Base-by-base conservation (phyloP, 805 yeast species). In the Candida dendrica region DNA sequence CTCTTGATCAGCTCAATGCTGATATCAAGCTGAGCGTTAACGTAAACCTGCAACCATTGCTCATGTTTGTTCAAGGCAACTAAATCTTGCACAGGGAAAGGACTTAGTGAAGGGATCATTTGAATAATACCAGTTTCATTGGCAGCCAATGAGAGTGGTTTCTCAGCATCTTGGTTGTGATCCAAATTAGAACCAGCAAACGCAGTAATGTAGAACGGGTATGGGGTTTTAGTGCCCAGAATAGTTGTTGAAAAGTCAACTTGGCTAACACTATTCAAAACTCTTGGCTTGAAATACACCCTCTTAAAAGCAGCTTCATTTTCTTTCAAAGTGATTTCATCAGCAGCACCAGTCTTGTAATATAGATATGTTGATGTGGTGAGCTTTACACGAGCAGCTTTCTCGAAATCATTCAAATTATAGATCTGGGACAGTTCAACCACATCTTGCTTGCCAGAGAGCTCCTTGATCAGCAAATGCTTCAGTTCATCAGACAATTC, bases 21-120 rank as follows among this genome's bases (percentile, higher is more conserved):
- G 16, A 45, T 44, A 24, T 69, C 54, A 20, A 58, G 50, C 26
- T 56, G 51, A 15, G 74, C 57, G 34, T 69, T 64, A 35, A 73
- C 75, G 49, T 75, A 75, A 33, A 71, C 59, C 48, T 75, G 80
- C 45, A 66, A 63, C 73, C 76, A 72, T 41, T 71, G 75, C 15
- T 65, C 58, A 43, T 64, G 52, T 4, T 58, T 59, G 15, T 34
- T 20, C 6, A 54, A 65, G n/a, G 61, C 62, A 44, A 59, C 58
- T 37, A 72, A 66, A 37, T 71, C 73, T 20, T 67, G 66, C 37
- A 71, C 59, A 7, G 68, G 50, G 40, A 64, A 65, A 11, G 72
- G 61, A 15, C 72, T 66, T 35, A 62, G 53, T 18, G 65, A 62
- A 6, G 75, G 70, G 20, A 72, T 65, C 77, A 75, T 74, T 45